These are phyloP conservation scores for Pythium oligandrum DNA, from an alignment of 352 stramenopile genomes.

Conservation along the genomic window DNA sequence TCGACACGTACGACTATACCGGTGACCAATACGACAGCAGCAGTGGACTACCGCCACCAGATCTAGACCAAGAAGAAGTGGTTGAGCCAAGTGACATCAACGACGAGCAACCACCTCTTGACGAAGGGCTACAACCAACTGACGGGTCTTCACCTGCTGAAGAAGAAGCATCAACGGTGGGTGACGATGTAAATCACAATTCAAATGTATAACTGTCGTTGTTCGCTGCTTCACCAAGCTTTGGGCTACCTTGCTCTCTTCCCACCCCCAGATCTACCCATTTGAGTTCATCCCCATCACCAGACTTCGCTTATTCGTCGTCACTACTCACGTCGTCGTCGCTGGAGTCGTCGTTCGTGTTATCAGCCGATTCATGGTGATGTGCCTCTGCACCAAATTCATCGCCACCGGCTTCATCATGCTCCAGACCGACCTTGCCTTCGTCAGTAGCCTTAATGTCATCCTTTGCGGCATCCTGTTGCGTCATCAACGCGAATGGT, in stretches of 20 bases:
- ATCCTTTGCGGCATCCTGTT: conserved; percentile 61
- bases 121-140: too few species aligned
- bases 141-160: too few species aligned
- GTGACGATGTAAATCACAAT: too few species aligned
- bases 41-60: conserved; percentile 19
- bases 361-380: conserved; percentile 19
- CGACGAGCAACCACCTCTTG: not conserved
- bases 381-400: conserved; percentile 12
- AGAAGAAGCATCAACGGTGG: too few species aligned
- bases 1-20: conserved; percentile 23
- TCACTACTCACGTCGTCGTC: conserved; percentile 48
- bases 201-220: too few species aligned
- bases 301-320: conserved; percentile 21
- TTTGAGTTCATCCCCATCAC: too few species aligned
- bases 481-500: conserved; percentile 80
- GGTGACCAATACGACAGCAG: conserved; percentile 15
- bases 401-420: conserved; percentile 11
- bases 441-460: conserved; percentile 42
- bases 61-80: conserved; percentile 1
- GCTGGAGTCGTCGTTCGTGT: conserved; percentile 45
- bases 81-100: not conserved
- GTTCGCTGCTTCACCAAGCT: too few species aligned
- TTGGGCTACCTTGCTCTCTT: too few species aligned
- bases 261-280: too few species aligned
- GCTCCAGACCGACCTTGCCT: conserved; percentile 17